These are phyloP conservation scores for Colletotrichum viniferum DNA, from an alignment of 2,329 filamentous ascomycete genomes.

Conservation along the genomic window DNA sequence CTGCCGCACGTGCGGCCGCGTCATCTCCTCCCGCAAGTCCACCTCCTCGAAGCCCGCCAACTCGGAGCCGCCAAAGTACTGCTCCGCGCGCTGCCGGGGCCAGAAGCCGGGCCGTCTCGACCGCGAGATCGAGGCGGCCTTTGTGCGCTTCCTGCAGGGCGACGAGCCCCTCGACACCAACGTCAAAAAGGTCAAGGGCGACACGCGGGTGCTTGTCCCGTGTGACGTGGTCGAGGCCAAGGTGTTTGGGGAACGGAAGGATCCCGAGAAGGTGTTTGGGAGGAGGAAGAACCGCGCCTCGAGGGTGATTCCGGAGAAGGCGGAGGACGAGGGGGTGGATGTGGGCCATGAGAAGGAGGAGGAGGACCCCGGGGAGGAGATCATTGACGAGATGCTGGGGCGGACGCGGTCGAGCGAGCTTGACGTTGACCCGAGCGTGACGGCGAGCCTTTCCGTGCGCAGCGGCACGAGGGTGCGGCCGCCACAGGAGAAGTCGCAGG, in stretches of 20 bases:
- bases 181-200: conserved; percentile 50
- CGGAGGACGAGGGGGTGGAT: conserved; percentile 20
- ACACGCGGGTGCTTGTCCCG: conserved; percentile 51
- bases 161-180: conserved; percentile 14
- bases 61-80: conserved; percentile 50
- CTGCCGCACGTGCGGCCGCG: conserved; percentile 61
- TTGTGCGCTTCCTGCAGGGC: conserved; percentile 40
- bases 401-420: conserved; percentile 35
- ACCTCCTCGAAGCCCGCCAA: conserved; percentile 25
- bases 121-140: conserved; percentile 54
- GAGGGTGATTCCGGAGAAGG: conserved; percentile 32
- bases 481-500: conserved; percentile 46
- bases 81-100: conserved; percentile 58
- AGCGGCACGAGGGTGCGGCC: conserved; percentile 40
- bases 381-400: conserved; percentile 11
- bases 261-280: conserved; percentile 44
- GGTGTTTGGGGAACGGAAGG: conserved; percentile 50
- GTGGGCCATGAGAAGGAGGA: conserved; percentile 36
- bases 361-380: conserved; percentile 2
- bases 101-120: conserved; percentile 55
- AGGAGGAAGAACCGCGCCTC: conserved; percentile 49
- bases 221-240: conserved; percentile 54
- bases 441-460: conserved; percentile 37
- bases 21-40: conserved; percentile 47
- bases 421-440: conserved; percentile 48